Percentiles rank a stretch among this genome's conserved stretches.
These are phyloP conservation scores for Ampelocalamus luodianensis DNA, from an alignment of 176 grass and related monocot genomes.

Conservation along the genomic window DNA sequence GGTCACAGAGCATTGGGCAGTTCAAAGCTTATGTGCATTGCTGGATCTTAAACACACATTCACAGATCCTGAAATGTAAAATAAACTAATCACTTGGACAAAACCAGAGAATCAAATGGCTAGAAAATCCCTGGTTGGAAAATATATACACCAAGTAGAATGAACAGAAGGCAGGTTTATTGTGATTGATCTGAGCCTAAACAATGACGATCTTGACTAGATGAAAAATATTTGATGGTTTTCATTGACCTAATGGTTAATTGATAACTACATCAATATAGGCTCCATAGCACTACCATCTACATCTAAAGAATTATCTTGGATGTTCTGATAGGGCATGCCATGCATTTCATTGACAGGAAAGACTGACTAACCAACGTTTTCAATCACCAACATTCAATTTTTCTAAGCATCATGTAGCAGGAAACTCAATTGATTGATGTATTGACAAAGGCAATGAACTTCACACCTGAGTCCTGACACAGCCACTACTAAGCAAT, in stretches of 20 bases:
- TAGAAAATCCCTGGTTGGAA: constrained; percentile 24
- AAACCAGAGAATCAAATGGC: not conserved
- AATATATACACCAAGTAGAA: constrained; percentile 10
- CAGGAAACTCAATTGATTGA: constrained; percentile 9
- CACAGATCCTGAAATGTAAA: not conserved
- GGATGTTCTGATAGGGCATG: not conserved
- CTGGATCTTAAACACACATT: not conserved
- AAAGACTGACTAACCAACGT: not conserved
- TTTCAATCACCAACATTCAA: not conserved
- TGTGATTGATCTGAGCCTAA: not conserved
- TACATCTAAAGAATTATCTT: constrained; percentile 12
- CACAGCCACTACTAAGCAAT: constrained; percentile 8
- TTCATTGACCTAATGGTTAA: constrained; percentile 3
- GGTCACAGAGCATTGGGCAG: not conserved
- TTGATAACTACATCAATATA: not conserved
- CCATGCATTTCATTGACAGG: constrained; percentile 22
- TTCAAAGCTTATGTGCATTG: not conserved
- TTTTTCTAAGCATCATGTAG: not conserved
- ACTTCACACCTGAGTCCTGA: not conserved
- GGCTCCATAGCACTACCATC: constrained; percentile 5
- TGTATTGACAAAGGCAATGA: not conserved
- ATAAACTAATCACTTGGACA: not conserved
- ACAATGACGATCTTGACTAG: constrained; percentile 6
- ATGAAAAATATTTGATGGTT: not conserved
- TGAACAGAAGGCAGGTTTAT: not conserved